phyloP scores from a whole-genome alignment of 441 rosid genomes.

The Erodium moschatum region DNA sequence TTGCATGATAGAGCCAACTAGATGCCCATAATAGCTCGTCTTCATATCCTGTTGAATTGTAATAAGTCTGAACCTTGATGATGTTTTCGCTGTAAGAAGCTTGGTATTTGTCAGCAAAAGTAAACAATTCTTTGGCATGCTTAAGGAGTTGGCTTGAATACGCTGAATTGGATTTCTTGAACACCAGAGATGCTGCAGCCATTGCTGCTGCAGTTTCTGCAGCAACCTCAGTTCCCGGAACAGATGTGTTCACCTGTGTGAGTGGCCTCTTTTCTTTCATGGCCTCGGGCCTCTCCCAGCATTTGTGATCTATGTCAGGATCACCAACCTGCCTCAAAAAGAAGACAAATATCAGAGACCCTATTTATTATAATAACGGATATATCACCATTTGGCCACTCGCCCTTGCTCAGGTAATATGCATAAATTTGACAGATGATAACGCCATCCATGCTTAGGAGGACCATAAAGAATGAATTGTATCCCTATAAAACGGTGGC shows the following conservation, averaged over 20 bases:
- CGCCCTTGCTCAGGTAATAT: background rate
- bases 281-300: slow-evolving; percentile 88
- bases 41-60: slow-evolving; percentile 76
- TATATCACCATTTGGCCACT: background rate
- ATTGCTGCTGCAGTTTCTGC: slow-evolving; percentile 95
- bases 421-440: background rate
- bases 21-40: slow-evolving; percentile 97
- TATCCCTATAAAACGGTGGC: background rate
- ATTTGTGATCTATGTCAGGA: slow-evolving; percentile 60
- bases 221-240: slow-evolving; percentile 86
- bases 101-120: slow-evolving; percentile 57
- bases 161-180: slow-evolving; percentile 42
- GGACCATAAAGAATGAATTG: background rate
- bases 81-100: slow-evolving; percentile 58
- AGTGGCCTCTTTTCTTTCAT: slow-evolving; percentile 76
- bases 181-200: slow-evolving; percentile 89
- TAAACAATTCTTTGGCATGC: slow-evolving; percentile 70
- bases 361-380: background rate
- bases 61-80: slow-evolving; percentile 51
- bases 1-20: slow-evolving; percentile 85
- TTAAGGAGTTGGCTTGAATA: slow-evolving; percentile 65
- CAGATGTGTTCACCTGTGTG: slow-evolving; percentile 46
- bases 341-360: slow-evolving; percentile 1
- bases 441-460: background rate
- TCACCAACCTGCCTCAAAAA: slow-evolving; percentile 64